Evolutionary conservation across 1,139 yeast genomes (phyloP), one percentile per base, ranked within the genome.

Genomic region (Kodamaea sp.): DNA sequence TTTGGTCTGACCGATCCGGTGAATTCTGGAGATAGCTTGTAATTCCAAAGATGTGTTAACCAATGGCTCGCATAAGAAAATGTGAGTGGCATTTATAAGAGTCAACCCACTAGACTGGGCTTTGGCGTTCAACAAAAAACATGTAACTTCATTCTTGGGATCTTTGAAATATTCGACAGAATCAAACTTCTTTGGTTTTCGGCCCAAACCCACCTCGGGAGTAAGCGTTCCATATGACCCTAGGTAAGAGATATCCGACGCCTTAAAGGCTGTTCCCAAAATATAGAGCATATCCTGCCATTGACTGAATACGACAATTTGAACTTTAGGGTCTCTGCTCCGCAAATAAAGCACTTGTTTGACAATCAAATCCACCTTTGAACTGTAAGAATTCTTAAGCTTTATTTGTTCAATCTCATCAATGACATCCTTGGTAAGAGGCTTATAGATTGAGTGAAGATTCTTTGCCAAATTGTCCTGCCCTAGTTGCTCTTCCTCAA

Each of bases 51-150:
- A 83, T 0, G 89, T 79, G 51, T 88, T 89, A n/a, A 90, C 83
- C 42, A 92, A 70, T 1, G 97, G 97, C 56, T 92, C 98, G 57
- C 96, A 83, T 8, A 89, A 57, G 46, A 87, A 83, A 0, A 92
- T 90, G 57, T 92, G 96, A 1, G 87, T 82, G 1, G 97, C 97
- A 63, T 90, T 90, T 10, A 89, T 80, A 43, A 92, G 69, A 3
- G 96, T 92, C 46, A 92, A 66, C 0, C 97, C 98, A 20, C 96
- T 80, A 7, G 96, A 89, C 52, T 89, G 87, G 0, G 90, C 84
- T 47, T 79, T 82, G 0, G 96, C 92, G 59, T 88, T 87, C 44
- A 92, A 63, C 26, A 92, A 59, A 51, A 90, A 81, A 55, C 97
- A 89, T 0, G 96, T 84, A n/a, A 85, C 73, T 1, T 64, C 58